phyloP scores from a whole-genome alignment of 2,329 filamentous ascomycete species.

The Arthrobotrys entomopaga region DNA sequence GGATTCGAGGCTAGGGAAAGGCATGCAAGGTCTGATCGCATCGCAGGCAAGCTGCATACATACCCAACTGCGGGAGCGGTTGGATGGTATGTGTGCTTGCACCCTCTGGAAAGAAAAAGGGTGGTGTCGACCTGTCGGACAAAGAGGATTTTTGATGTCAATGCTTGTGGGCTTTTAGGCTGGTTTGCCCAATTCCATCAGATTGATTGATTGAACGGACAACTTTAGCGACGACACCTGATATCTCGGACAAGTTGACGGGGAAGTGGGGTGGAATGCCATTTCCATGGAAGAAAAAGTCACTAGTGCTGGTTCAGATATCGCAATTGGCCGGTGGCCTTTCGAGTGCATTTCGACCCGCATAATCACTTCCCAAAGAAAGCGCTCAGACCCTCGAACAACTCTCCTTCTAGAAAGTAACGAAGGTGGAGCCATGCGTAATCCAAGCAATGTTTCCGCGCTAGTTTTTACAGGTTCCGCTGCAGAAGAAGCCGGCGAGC shows the following conservation, averaged over 20 bases:
- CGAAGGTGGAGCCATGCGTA: slow-evolving; percentile 47
- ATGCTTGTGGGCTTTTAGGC: slow-evolving; percentile 34
- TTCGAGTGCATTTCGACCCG: slow-evolving; percentile 47
- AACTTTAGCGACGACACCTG: slow-evolving; percentile 41
- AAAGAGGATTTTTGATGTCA: slow-evolving; percentile 6
- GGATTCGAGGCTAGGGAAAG: too few relatives aligned
- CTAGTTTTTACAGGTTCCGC: slow-evolving; percentile 45
- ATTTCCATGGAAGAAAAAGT: slow-evolving; percentile 26
- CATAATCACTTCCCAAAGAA: slow-evolving; percentile 25
- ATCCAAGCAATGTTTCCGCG: slow-evolving; percentile 47
- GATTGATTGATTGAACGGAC: slow-evolving; percentile 14
- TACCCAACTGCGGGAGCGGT: slow-evolving; percentile 22
- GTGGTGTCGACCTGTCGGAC: neutral
- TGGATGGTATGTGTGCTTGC: slow-evolving; percentile 44
- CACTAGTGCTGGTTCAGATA: slow-evolving; percentile 13
- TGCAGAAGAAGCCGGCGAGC: slow-evolving; percentile 25
- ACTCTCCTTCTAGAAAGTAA: slow-evolving; percentile 38
- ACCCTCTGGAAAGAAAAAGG: slow-evolving; percentile 1
- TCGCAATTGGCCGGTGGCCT: slow-evolving; percentile 18
- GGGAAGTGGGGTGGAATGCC: slow-evolving; percentile 41
- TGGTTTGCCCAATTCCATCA: slow-evolving; percentile 29
- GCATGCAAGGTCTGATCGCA: slow-evolving; percentile 51
- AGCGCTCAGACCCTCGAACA: slow-evolving; percentile 51
- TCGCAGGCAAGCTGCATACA: slow-evolving; percentile 18
- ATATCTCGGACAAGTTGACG: slow-evolving; percentile 50